Percentiles rank a stretch among this genome's conserved stretches.
Evolutionary conservation across 139 green algal species (phyloP).

Genomic region (Gonium pectorale): DNA sequence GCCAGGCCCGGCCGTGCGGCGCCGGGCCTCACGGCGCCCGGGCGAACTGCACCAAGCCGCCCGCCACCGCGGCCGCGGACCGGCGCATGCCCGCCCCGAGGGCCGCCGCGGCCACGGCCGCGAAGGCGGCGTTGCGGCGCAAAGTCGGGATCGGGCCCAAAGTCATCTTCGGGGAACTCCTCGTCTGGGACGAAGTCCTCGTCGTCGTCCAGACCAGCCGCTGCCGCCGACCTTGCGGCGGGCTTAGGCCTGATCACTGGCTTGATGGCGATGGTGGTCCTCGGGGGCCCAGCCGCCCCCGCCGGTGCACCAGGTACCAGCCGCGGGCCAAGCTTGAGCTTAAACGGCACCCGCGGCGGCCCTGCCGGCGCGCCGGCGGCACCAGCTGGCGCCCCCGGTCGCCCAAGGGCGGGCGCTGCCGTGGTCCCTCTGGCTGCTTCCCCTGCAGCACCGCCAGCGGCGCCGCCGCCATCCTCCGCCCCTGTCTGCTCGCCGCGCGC

Average conservation of each 20-base stretch:
- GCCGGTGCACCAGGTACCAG: not conserved
- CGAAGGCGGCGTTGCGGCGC: not conserved
- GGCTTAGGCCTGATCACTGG: not conserved
- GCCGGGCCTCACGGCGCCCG: no score
- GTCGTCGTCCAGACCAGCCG: not conserved
- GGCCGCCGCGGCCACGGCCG: not conserved
- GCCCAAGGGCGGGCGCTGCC: not conserved
- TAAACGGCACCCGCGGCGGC: not conserved
- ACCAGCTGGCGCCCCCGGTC: not conserved
- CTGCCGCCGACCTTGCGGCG: not conserved
- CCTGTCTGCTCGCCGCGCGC: slow-evolving; percentile 10
- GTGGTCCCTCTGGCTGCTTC: no score
- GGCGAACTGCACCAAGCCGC: not conserved
- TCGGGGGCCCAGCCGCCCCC: not conserved
- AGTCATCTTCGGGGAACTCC: not conserved
- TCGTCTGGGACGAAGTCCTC: not conserved
- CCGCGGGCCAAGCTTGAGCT: slow-evolving; percentile 15
- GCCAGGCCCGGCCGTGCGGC: no score
- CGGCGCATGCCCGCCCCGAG: not conserved
- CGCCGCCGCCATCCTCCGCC: not conserved
- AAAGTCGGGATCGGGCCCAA: slow-evolving; percentile 38
- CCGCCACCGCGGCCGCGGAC: not conserved
- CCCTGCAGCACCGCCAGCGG: not conserved
- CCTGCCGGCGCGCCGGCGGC: not conserved
- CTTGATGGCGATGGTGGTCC: not conserved